A percentile compares a stretch with the other conserved stretches of the same genome.
Conservation (phyloP, 495 filamentous ascomycete species). For the Aspergillus kassunensis region DNA sequence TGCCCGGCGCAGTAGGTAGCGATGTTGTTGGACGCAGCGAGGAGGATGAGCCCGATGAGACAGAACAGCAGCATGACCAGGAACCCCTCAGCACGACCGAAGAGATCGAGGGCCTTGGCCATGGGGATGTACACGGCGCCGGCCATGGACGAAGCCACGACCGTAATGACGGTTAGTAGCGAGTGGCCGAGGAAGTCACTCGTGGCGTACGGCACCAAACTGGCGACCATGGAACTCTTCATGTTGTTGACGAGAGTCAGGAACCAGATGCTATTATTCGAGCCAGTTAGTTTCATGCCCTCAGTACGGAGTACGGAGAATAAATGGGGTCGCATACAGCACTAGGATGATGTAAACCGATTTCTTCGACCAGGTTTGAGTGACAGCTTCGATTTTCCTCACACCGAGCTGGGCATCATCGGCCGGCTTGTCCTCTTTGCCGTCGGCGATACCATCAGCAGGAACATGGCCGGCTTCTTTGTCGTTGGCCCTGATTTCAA, state of each 20-base stretch:
- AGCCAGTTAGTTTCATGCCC: background rate
- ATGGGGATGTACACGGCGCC: slow-evolving; percentile 47
- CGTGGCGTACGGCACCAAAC: slow-evolving; percentile 27
- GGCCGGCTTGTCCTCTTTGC: slow-evolving; percentile 12
- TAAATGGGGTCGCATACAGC: background rate
- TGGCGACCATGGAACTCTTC: slow-evolving; percentile 26
- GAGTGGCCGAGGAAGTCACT: slow-evolving; percentile 56
- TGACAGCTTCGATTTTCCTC: slow-evolving; percentile 39
- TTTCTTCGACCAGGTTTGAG: slow-evolving; percentile 30
- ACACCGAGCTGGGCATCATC: slow-evolving; percentile 39
- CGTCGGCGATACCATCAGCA: background rate
- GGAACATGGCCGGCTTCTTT: background rate
- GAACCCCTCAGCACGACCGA: slow-evolving; percentile 56
- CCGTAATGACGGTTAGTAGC: slow-evolving; percentile 51
- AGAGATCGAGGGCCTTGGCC: slow-evolving; percentile 65
- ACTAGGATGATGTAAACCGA: slow-evolving; percentile 1
- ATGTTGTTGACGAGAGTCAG: slow-evolving; percentile 43
- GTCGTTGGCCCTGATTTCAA: background rate
- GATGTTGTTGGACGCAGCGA: slow-evolving; percentile 46
- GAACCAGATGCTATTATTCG: slow-evolving; percentile 37
- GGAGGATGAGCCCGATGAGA: slow-evolving; percentile 41
- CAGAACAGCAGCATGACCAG: slow-evolving; percentile 33
- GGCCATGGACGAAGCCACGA: slow-evolving; percentile 42
- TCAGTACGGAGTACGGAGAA: background rate
- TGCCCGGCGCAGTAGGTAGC: slow-evolving; percentile 46